phyloP scores from a whole-genome alignment of 371 early-diverging fungal genomes.

The Paraphysoderma sedebokerense region DNA sequence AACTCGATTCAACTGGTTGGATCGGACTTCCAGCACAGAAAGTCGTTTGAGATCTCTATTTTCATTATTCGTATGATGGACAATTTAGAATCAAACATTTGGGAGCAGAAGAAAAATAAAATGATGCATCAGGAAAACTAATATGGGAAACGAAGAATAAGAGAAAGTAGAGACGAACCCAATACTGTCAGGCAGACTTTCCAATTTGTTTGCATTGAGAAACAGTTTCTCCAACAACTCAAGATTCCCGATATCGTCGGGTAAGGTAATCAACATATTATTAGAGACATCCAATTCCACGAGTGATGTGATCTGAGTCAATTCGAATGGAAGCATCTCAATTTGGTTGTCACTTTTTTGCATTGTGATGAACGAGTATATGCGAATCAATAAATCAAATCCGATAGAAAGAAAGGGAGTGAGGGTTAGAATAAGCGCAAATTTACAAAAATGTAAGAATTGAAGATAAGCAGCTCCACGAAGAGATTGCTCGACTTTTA shows the following conservation, averaged over 20 bases:
- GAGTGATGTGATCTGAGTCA: constrained; percentile 16
- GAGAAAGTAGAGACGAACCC: background rate
- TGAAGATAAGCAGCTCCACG: background rate
- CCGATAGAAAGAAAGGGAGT: too few relatives aligned
- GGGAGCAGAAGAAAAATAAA: background rate
- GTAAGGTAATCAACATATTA: constrained; percentile 17
- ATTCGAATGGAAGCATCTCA: constrained; percentile 21
- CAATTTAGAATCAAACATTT: background rate
- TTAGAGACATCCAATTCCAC: constrained; percentile 19
- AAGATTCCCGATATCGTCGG: constrained; percentile 24
- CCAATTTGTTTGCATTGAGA: background rate
- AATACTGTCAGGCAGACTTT: background rate
- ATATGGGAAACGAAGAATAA: too few relatives aligned
- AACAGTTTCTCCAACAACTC: background rate
- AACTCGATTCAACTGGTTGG: background rate
- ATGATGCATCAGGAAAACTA: too few relatives aligned
- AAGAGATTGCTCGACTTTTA: background rate
- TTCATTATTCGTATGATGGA: background rate
- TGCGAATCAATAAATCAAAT: too few relatives aligned
- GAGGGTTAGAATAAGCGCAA: too few relatives aligned
- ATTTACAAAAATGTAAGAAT: too few relatives aligned
- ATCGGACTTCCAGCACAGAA: background rate
- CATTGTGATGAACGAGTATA: too few relatives aligned
- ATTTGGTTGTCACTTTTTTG: constrained; percentile 15
- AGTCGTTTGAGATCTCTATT: background rate